phyloP scores from a whole-genome alignment of 768 basidiomycete species.

The Mycena vulgaris region DNA sequence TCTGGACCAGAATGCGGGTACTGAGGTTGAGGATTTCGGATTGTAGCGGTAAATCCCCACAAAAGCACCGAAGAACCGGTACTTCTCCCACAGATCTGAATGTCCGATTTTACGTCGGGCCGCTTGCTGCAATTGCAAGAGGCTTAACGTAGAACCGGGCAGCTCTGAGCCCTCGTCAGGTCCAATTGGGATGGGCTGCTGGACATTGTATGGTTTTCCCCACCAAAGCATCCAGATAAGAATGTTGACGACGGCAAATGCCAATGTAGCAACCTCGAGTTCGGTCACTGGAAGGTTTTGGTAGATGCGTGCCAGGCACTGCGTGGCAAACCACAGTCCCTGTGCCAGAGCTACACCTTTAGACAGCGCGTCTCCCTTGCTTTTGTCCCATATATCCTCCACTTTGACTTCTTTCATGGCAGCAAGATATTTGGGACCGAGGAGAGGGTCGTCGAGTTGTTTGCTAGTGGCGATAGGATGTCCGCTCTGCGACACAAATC shows the following conservation, averaged over 20 bases:
- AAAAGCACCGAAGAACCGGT: neutral
- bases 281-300: conserved; percentile 49
- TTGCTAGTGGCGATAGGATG: too few relatives aligned
- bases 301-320: too few relatives aligned
- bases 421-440: too few relatives aligned
- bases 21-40: neutral
- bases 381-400: too few relatives aligned
- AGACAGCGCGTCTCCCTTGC: conserved; percentile 36
- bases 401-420: too few relatives aligned
- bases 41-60: neutral
- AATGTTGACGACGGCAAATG: conserved; percentile 49
- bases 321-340: conserved; percentile 52
- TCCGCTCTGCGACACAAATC: too few relatives aligned
- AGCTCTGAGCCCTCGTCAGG: neutral
- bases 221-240: conserved; percentile 54
- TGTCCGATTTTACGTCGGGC: too few relatives aligned
- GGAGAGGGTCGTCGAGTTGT: too few relatives aligned
- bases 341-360: conserved; percentile 54
- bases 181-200: conserved; percentile 25
- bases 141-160: too few relatives aligned
- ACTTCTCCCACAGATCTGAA: neutral
- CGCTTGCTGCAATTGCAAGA: too few relatives aligned
- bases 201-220: conserved; percentile 53
- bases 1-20: neutral
- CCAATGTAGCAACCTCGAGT: conserved; percentile 54